These are phyloP conservation scores for Yarrowia osloensis DNA, from an alignment of 805 yeast species.

Conservation along the genomic window DNA sequence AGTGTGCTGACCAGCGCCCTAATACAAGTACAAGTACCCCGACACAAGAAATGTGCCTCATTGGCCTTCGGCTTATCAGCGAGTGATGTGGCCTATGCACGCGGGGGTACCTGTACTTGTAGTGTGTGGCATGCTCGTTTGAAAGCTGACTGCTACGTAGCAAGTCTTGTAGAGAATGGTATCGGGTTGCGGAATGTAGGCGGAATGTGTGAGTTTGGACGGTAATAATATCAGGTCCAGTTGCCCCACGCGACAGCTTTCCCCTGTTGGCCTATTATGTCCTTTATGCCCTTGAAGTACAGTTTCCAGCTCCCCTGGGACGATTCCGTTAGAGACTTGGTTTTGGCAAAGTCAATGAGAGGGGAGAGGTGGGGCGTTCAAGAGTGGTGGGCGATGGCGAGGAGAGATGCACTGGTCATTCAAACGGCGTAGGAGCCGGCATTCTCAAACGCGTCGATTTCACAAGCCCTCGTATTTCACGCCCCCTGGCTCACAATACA, in stretches of 20 bases:
- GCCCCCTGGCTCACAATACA: neutral
- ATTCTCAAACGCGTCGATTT: neutral
- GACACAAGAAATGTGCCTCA: too few species aligned
- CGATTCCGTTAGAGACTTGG: neutral
- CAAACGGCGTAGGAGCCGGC: neutral
- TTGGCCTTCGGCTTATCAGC: constrained; percentile 11
- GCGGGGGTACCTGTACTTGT: neutral
- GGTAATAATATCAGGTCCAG: neutral
- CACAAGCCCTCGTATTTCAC: constrained; percentile 3
- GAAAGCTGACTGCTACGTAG: neutral
- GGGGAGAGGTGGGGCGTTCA: neutral
- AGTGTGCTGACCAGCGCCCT: neutral
- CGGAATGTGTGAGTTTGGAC: neutral
- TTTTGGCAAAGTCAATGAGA: neutral
- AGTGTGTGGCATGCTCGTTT: neutral
- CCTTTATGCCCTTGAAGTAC: constrained; percentile 1
- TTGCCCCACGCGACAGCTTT: constrained; percentile 20
- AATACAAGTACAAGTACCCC: too few species aligned
- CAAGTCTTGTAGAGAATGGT: neutral
- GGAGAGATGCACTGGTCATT: neutral
- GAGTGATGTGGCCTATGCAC: neutral
- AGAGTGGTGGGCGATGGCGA: neutral
- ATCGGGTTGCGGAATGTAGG: neutral
- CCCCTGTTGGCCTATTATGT: neutral
- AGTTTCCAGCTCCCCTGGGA: constrained; percentile 12